phyloP scores from a whole-genome alignment of 2,329 filamentous ascomycete genomes.

The Fusarium sp. region DNA sequence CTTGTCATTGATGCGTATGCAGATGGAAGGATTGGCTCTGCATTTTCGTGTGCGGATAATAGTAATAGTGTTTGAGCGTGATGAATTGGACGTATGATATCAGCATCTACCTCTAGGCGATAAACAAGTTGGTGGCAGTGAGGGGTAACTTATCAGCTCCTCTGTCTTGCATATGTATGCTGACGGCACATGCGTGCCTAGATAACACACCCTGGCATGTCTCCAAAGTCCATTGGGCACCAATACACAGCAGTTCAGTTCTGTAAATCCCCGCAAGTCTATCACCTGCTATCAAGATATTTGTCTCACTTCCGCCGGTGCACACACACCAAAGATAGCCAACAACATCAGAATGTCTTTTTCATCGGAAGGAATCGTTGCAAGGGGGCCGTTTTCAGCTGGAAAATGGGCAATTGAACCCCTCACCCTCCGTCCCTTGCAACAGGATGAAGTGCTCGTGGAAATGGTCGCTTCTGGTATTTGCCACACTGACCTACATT shows the following conservation, averaged over 20 bases:
- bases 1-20: neutral
- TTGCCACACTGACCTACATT: constrained; percentile 65
- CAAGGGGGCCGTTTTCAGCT: constrained; percentile 47
- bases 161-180: neutral
- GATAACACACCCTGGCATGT: neutral
- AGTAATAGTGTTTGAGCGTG: neutral
- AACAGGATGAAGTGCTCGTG: constrained; percentile 61
- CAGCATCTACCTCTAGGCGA: no score
- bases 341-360: constrained; percentile 29
- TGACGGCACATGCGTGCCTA: neutral
- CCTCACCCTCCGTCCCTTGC: constrained; percentile 44
- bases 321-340: no score
- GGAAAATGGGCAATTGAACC: constrained; percentile 49
- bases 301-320: neutral
- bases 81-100: no score
- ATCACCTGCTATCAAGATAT: neutral
- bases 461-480: constrained; percentile 65
- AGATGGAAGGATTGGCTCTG: neutral
- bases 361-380: constrained; percentile 47
- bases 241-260: neutral
- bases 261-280: neutral
- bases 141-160: neutral
- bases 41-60: neutral
- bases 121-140: no score
- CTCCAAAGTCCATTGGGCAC: neutral